Conservation (phyloP, 352 stramenopile genomes). For the Globisporangium echinulatum region DNA sequence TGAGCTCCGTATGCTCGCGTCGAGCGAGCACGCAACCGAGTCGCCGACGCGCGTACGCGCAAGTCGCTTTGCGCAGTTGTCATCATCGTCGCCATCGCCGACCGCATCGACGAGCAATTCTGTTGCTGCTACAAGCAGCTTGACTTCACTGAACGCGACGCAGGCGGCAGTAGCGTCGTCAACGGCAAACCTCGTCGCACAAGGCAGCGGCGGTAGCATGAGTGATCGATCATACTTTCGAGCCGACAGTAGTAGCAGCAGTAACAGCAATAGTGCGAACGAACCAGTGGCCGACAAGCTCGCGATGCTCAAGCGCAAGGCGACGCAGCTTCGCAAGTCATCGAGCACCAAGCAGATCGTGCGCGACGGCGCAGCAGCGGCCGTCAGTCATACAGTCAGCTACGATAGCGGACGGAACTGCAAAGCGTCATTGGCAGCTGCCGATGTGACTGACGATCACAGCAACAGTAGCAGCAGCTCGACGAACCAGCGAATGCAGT, state of each 20-base stretch:
- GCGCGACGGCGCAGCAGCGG: neutral
- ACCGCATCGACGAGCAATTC: neutral
- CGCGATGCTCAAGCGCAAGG: constrained; percentile 52
- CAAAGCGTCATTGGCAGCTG: neutral
- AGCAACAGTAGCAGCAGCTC: neutral
- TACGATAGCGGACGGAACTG: too few relatives aligned
- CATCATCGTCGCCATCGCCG: neutral
- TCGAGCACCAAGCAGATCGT: constrained; percentile 29
- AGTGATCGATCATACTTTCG: constrained; percentile 43
- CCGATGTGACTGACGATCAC: neutral
- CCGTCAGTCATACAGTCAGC: too few relatives aligned
- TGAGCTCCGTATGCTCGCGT: constrained; percentile 30
- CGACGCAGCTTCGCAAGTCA: constrained; percentile 35
- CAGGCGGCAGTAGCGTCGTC: neutral
- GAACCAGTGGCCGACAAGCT: constrained; percentile 32
- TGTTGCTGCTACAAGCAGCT: neutral
- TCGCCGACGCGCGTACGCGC: neutral
- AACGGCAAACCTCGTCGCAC: neutral
- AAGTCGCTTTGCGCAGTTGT: neutral
- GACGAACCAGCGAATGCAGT: constrained; percentile 5
- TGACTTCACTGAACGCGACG: neutral
- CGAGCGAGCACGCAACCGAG: constrained; percentile 4
- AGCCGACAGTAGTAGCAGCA: neutral
- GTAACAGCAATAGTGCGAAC: neutral
- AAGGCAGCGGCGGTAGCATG: constrained; percentile 14